Conservation (phyloP, 148 eudicot genomes). For the Rhododendron griersonianum region DNA sequence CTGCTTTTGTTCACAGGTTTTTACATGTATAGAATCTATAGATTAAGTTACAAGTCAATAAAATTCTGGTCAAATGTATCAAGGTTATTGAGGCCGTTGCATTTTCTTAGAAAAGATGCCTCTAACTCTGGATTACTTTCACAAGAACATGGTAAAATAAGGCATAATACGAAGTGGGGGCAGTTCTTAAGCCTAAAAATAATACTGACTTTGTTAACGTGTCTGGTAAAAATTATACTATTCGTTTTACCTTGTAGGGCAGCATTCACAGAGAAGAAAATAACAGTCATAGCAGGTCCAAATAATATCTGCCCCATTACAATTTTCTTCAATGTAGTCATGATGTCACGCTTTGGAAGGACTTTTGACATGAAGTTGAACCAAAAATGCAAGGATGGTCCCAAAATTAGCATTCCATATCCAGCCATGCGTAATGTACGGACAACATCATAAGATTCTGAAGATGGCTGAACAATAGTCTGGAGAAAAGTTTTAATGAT, state of each 20-base stretch:
- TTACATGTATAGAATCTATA: neutral
- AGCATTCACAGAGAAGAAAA: constrained; percentile 84
- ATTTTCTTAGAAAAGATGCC: neutral
- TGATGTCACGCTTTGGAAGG: constrained; percentile 67
- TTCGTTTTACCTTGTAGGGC: constrained; percentile 66
- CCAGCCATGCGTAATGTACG: constrained; percentile 88
- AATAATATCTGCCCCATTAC: constrained; percentile 64
- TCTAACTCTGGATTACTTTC: neutral
- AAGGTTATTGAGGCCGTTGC: neutral
- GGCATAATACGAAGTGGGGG: neutral
- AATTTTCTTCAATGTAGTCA: constrained; percentile 76
- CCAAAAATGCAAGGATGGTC: constrained; percentile 91
- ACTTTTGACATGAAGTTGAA: constrained; percentile 64
- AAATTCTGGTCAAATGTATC: neutral
- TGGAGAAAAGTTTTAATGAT: constrained; percentile 21
- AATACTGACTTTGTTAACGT: neutral
- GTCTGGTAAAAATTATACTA: neutral
- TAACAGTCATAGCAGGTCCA: constrained; percentile 75
- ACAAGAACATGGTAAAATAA: neutral
- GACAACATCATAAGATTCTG: constrained; percentile 56
- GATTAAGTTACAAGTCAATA: neutral
- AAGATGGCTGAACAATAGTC: constrained; percentile 50
- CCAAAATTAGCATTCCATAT: constrained; percentile 70
- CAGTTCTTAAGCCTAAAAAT: neutral
- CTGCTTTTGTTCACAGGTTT: neutral